A percentile compares a stretch with the other conserved stretches of the same genome.
Conservation (phyloP, 2,329 filamentous ascomycete species). For the Polytolypa hystricis region DNA sequence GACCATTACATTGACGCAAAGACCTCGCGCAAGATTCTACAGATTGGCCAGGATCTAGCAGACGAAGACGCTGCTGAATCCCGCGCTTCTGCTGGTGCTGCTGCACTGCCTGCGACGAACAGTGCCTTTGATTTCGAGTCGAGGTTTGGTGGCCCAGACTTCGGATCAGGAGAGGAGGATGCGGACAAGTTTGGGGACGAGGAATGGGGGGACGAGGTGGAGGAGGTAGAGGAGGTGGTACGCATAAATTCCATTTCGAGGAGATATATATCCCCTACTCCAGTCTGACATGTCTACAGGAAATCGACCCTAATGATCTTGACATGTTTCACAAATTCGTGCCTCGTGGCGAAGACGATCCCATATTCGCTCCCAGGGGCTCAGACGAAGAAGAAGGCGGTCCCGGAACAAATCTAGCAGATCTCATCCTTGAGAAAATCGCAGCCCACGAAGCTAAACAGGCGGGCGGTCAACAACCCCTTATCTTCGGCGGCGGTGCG, state of each 20-base stretch:
- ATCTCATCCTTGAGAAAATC: slow-evolving; percentile 90
- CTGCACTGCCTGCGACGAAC: slow-evolving; percentile 26
- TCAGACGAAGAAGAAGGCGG: slow-evolving; percentile 36
- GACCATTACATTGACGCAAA: slow-evolving; percentile 76
- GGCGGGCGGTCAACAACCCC: slow-evolving; percentile 32
- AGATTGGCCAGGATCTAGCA: slow-evolving; percentile 76
- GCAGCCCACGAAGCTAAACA: slow-evolving; percentile 72
- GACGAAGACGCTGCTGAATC: slow-evolving; percentile 61
- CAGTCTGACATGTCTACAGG: slow-evolving; percentile 31
- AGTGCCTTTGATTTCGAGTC: slow-evolving; percentile 70
- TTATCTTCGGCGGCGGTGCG: slow-evolving; percentile 41
- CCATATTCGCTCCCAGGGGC: slow-evolving; percentile 53
- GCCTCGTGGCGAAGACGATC: slow-evolving; percentile 59
- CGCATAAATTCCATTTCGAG: slow-evolving; percentile 8
- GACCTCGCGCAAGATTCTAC: slow-evolving; percentile 76
- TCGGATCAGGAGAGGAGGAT: slow-evolving; percentile 33
- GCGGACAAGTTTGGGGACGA: slow-evolving; percentile 47
- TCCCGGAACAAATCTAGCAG: slow-evolving; percentile 68
- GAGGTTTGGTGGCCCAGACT: slow-evolving; percentile 50
- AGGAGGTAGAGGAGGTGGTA: slow-evolving; percentile 43
- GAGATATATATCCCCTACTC: not conserved
- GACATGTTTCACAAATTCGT: slow-evolving; percentile 88
- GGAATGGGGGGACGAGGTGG: slow-evolving; percentile 71
- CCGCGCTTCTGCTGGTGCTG: slow-evolving; percentile 20
- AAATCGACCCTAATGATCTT: slow-evolving; percentile 79